Conservation (phyloP, 73 alveolate genomes). For the Stentor coeruleus region DNA sequence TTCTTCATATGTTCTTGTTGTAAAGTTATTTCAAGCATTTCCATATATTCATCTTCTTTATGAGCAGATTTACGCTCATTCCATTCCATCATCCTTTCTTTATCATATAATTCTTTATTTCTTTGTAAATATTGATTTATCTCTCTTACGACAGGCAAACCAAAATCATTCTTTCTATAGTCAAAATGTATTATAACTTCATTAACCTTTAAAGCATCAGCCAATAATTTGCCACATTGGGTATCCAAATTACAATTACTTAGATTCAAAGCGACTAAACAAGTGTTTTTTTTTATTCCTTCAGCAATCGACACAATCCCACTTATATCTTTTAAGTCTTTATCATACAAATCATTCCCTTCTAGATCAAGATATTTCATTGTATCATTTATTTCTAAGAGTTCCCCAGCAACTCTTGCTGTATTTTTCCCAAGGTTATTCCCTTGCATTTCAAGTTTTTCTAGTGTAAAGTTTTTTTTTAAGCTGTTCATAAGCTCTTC, state of each 20-base stretch:
- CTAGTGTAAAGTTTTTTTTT: conserved; percentile 43
- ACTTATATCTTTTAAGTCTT: conserved; percentile 32
- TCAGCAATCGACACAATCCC: conserved; percentile 43
- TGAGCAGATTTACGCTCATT: conserved; percentile 41
- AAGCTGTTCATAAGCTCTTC: conserved; percentile 36
- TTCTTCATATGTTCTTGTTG: conserved; percentile 21
- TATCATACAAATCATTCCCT: conserved; percentile 43
- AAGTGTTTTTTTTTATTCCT: conserved; percentile 40
- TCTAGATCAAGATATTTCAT: conserved; percentile 47
- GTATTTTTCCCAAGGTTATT: conserved; percentile 44
- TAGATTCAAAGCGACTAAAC: conserved; percentile 40
- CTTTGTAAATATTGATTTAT: conserved; percentile 41
- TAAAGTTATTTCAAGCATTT: conserved; percentile 1
- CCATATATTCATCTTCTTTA: conserved; percentile 35
- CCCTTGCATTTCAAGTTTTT: conserved; percentile 58
- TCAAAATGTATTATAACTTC: conserved; percentile 39
- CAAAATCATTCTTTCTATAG: conserved; percentile 37
- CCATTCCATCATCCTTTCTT: conserved; percentile 48
- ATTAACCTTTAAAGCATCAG: conserved; percentile 33
- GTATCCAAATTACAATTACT: conserved; percentile 38
- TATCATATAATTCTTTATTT: conserved; percentile 50
- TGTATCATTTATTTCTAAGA: conserved; percentile 37
- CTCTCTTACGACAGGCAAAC: conserved; percentile 39
- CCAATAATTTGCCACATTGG: conserved; percentile 40
- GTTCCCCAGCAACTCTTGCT: conserved; percentile 36